Conservation (phyloP, 257 asterid genomes). For the Plantago major region DNA sequence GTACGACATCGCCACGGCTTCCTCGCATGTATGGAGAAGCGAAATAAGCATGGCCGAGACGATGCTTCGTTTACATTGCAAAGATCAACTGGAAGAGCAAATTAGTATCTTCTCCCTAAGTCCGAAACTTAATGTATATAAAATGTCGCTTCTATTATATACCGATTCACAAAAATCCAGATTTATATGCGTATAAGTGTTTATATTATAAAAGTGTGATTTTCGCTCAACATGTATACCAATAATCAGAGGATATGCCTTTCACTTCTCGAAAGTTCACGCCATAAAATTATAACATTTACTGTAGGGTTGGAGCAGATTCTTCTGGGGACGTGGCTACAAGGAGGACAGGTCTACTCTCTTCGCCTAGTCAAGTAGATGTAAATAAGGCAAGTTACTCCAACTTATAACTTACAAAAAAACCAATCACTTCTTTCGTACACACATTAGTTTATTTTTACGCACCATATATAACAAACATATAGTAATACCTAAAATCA, state of each 20-base stretch:
- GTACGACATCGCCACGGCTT: slow-evolving; percentile 48
- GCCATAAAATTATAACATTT: slow-evolving; percentile 3
- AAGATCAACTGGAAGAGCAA: slow-evolving; percentile 78
- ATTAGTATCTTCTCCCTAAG: slow-evolving; percentile 65
- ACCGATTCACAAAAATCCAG: no score
- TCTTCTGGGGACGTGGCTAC: slow-evolving; percentile 38
- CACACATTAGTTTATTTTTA: no score
- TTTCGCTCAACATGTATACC: neutral
- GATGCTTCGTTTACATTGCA: slow-evolving; percentile 71
- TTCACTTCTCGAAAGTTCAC: neutral
- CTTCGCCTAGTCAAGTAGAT: slow-evolving; percentile 73
- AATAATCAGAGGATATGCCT: neutral
- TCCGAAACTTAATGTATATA: neutral
- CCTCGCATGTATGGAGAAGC: slow-evolving; percentile 67
- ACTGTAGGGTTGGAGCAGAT: slow-evolving; percentile 29
- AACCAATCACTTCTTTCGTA: no score
- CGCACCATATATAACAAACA: no score
- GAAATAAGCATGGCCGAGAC: slow-evolving; percentile 95
- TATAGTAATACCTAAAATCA: no score
- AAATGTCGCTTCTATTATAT: neutral
- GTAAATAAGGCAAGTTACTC: slow-evolving; percentile 67
- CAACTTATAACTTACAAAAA: no score
- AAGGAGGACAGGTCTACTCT: slow-evolving; percentile 52
- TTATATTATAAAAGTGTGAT: neutral
- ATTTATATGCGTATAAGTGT: neutral